Evolutionary conservation across 2,329 filamentous ascomycete species (phyloP).

Genomic region (Neonectria ditissima): DNA sequence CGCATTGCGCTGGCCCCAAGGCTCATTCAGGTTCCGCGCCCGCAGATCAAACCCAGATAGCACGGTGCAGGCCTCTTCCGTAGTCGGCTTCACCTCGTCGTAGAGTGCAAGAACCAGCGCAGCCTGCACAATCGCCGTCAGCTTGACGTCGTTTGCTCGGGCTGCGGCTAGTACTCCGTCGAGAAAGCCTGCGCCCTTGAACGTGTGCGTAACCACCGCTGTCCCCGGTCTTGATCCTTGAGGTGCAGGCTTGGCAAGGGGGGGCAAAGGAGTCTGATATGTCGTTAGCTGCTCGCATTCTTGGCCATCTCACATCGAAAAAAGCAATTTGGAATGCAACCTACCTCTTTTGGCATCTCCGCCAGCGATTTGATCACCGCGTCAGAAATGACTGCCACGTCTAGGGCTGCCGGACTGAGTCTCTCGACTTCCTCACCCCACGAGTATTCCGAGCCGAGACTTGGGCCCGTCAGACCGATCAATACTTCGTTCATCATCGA

Average conservation of each 20-base stretch:
- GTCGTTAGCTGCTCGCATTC: neutral
- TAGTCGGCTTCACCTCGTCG: slow-evolving; percentile 2
- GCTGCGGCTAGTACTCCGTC: neutral
- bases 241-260: slow-evolving; percentile 1
- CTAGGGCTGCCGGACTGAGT: slow-evolving; percentile 16
- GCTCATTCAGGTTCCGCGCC: slow-evolving; percentile 10
- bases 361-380: slow-evolving; percentile 3
- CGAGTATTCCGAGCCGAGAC: neutral
- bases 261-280: slow-evolving; percentile 11
- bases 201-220: slow-evolving; percentile 4
- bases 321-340: neutral
- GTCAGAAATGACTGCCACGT: slow-evolving; percentile 15
- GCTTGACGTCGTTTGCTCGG: slow-evolving; percentile 10
- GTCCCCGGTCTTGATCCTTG: neutral
- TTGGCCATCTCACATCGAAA: neutral
- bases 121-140: slow-evolving; percentile 15
- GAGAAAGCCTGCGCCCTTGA: neutral
- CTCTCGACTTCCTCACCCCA: slow-evolving; percentile 18
- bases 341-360: slow-evolving; percentile 17
- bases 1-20: slow-evolving; percentile 18
- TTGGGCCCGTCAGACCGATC: neutral
- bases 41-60: slow-evolving; percentile 20
- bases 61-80: slow-evolving; percentile 12
- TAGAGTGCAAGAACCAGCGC: slow-evolving; percentile 7
- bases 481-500: slow-evolving; percentile 21